Base-by-base conservation (phyloP, 169 alveolate genomes). In the Cryptosporidium xiaoi region DNA sequence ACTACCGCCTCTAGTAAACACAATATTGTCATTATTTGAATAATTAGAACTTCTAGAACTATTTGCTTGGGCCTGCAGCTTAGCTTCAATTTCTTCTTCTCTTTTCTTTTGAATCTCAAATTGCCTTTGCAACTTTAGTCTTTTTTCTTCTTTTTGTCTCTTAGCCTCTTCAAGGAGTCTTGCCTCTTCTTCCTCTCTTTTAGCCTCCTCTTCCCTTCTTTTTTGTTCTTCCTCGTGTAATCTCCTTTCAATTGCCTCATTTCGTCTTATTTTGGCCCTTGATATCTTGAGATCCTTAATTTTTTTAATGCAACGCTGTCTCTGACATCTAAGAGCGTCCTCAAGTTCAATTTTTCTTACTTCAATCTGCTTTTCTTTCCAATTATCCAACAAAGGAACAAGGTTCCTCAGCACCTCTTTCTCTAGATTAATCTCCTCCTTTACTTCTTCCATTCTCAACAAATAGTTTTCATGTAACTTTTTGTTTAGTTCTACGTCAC, bases 211-310 rank as follows among this genome's bases (percentile, higher is more conserved):
- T 65, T 92, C 96, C 33, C 91, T 90, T 60, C 93, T 65, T 56
- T 91, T 77, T 48, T 93, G 93, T 82, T 93, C 95, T 71, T 94
- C 95, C 51, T 91, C 93, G 6, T 82, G 93, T 66, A 82, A 65
- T 64, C 83, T 77, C 83, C 90, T 84, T 48, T 92, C 91, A 10
- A 90, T 53, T 69, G 92, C 95, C 56, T 84, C 91, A 33, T 82
- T 90, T 16, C 94, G 83, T 67, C 96, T 90, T 18, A 91, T 92
- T 51, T 89, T 90, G 3, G 96, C 96, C 56, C 96, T 71, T 34
- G 91, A 92, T 10, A 94, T 92, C 85, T 94, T 94, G 53, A 92
- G 94, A 3, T 77, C 94, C 56, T 91, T 85, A 82, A 90, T 90
- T 27, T 89, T 91, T 82, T 87, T 91, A 91, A 91, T 90, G 56